Conservation (phyloP, 2,329 filamentous ascomycete genomes). For the Neophaeococcomyces mojaviensis region DNA sequence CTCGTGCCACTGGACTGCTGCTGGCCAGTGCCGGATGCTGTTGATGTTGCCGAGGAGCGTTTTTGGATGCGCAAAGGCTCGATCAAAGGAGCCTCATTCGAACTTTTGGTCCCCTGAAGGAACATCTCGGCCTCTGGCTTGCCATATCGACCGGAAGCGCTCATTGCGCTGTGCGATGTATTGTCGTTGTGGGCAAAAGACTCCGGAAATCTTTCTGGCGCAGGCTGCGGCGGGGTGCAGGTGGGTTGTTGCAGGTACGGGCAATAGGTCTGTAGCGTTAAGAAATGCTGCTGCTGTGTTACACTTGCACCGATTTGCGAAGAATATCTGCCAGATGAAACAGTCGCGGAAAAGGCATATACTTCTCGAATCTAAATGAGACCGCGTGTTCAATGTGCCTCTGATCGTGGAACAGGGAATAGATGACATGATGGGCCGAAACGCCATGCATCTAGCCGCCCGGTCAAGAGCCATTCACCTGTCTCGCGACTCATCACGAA, state of each 20-base stretch:
- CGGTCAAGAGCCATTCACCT: slow-evolving; percentile 6
- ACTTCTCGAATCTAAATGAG: neutral
- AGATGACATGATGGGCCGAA: slow-evolving; percentile 1
- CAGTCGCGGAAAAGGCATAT: slow-evolving; percentile 1
- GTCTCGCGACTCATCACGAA: neutral
- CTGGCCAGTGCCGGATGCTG: slow-evolving; percentile 30
- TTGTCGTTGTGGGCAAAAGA: slow-evolving; percentile 1
- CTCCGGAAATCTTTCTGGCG: neutral
- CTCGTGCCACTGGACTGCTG: slow-evolving; percentile 49
- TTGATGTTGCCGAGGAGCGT: slow-evolving; percentile 55
- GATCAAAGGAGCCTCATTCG: slow-evolving; percentile 64
- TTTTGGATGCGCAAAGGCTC: slow-evolving; percentile 82
- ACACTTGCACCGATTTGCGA: neutral
- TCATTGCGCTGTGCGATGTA: slow-evolving; percentile 31
- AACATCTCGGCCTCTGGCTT: slow-evolving; percentile 78
- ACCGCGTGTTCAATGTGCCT: slow-evolving; percentile 3
- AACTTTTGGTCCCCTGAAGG: slow-evolving; percentile 46
- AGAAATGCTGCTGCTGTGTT: neutral
- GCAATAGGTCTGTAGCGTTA: neutral
- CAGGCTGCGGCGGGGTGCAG: slow-evolving; percentile 3
- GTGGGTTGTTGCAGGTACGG: slow-evolving; percentile 4
- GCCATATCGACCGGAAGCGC: slow-evolving; percentile 48
- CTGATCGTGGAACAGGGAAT: neutral
- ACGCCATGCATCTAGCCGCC: slow-evolving; percentile 9
- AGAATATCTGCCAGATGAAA: slow-evolving; percentile 5